Conservation (phyloP, 2,329 filamentous ascomycete genomes). For the Fusarium anthophilum region DNA sequence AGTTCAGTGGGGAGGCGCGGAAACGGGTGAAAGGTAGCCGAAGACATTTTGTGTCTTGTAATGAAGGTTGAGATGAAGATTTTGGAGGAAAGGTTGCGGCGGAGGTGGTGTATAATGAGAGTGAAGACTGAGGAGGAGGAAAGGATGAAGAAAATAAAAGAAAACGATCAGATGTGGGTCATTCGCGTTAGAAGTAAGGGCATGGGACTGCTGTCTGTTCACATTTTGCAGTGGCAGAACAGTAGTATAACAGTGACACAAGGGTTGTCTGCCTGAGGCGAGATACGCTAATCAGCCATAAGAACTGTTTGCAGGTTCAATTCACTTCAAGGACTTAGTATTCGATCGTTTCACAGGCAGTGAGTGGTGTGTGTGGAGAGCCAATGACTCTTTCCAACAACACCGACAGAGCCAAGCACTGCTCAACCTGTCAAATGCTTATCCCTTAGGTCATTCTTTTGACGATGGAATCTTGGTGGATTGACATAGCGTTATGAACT, state of each 20-base stretch:
- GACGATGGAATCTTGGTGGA: rapidly evolving
- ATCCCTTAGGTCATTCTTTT: rapidly evolving
- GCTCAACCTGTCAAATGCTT: neutral
- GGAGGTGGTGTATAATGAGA: too few species aligned
- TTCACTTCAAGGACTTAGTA: neutral
- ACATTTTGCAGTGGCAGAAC: neutral
- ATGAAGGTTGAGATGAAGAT: rapidly evolving
- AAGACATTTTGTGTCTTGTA: neutral
- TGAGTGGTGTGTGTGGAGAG: too few species aligned
- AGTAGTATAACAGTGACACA: neutral
- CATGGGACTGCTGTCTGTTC: neutral
- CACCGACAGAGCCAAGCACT: neutral
- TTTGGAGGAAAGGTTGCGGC: rapidly evolving
- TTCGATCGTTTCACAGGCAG: neutral
- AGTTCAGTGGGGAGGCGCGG: neutral
- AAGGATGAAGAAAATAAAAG: neutral
- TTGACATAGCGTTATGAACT: neutral
- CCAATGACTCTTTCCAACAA: too few species aligned
- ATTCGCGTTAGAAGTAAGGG: neutral
- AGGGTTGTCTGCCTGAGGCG: neutral
- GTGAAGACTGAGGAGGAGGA: too few species aligned
- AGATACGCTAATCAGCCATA: neutral
- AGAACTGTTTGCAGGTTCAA: neutral
- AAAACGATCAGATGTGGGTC: neutral
- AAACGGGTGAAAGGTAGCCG: neutral